These are phyloP conservation scores for Candida oleophila DNA, from an alignment of 805 yeast genomes.

Conservation along the genomic window DNA sequence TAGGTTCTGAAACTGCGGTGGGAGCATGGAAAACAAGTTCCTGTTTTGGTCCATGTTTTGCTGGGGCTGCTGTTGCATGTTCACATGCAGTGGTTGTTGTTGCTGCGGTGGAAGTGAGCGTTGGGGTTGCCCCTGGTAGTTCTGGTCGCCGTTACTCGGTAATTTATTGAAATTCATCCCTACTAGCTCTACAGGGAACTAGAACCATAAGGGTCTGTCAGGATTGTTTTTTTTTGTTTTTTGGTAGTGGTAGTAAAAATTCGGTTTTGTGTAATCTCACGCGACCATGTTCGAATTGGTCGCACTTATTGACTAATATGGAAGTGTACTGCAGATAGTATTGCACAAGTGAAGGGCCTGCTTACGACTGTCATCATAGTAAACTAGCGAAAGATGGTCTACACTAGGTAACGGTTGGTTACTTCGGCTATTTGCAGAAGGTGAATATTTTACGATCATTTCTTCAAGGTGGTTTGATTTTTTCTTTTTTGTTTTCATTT, in stretches of 20 bases:
- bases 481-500: no score
- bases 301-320: not conserved
- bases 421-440: no score
- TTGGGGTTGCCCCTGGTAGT: constrained; percentile 6
- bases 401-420: no score
- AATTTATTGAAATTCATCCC: constrained; percentile 1
- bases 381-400: no score
- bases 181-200: not conserved
- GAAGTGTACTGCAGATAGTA: not conserved
- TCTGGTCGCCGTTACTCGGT: constrained; percentile 2
- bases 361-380: no score
- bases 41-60: not conserved
- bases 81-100: constrained; percentile 7
- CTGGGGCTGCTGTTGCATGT: constrained; percentile 7
- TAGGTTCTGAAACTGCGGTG: constrained; percentile 30
- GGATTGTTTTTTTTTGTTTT: not conserved
- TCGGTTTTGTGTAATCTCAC: not conserved
- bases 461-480: no score
- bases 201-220: not conserved
- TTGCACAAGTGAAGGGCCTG: not conserved
- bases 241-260: not conserved
- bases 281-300: not conserved
- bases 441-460: no score
- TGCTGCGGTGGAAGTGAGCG: no score
- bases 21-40: constrained; percentile 16